A percentile compares a stretch with the other conserved stretches of the same genome.
Evolutionary conservation across 1,139 yeast genomes (phyloP).

Genomic region (Pichia sp.): DNA sequence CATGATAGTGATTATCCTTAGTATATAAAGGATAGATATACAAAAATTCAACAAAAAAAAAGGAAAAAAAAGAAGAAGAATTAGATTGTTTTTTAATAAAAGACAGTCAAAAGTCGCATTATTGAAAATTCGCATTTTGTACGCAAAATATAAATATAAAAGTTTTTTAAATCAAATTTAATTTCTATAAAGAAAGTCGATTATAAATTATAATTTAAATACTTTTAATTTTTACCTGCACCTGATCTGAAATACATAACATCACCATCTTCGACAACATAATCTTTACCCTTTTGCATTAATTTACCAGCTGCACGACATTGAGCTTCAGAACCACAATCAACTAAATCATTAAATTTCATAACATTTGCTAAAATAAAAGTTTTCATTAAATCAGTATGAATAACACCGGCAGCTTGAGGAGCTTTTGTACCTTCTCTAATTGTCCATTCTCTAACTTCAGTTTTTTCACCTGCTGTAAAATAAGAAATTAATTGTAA

Average conservation of each 20-base stretch:
- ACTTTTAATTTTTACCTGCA: conserved; percentile 71
- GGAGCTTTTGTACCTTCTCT: conserved; percentile 83
- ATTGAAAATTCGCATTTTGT: no score
- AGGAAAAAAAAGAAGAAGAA: no score
- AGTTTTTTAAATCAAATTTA: no score
- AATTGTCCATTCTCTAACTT: conserved; percentile 86
- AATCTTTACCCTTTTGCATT: conserved; percentile 92
- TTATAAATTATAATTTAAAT: not conserved
- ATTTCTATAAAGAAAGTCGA: not conserved
- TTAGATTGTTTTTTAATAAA: no score
- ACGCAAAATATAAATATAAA: no score
- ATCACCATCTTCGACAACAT: conserved; percentile 89
- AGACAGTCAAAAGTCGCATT: no score
- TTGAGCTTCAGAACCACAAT: conserved; percentile 74
- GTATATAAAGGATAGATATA: no score
- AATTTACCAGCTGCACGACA: conserved; percentile 94
- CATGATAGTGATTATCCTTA: no score
- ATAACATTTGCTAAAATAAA: conserved; percentile 79
- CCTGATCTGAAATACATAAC: conserved; percentile 92
- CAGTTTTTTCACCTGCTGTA: conserved; percentile 74
- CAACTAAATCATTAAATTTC: conserved; percentile 77
- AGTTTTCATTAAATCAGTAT: conserved; percentile 71
- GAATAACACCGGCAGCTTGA: conserved; percentile 84
- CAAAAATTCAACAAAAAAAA: no score
- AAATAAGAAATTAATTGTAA: conserved; percentile 77